A percentile compares a stretch with the other conserved stretches of the same genome.
Evolutionary conservation across 2,329 filamentous ascomycete genomes (phyloP).

Genomic region (Aspergillus persii): DNA sequence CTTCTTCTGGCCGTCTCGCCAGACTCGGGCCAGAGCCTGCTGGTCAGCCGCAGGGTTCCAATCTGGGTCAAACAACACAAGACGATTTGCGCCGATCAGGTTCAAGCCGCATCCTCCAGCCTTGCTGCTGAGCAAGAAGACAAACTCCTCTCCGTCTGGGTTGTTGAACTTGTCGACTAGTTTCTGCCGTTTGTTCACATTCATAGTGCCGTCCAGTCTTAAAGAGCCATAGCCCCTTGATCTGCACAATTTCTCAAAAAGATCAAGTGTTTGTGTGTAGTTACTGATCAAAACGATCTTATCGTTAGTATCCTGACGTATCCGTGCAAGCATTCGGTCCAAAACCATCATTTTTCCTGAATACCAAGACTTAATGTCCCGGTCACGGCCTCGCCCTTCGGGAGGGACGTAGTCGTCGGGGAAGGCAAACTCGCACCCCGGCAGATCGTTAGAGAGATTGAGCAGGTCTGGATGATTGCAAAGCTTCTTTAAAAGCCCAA

Average conservation of each 20-base stretch:
- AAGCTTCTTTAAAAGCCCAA: constrained; percentile 94
- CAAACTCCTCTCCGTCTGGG: constrained; percentile 81
- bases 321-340: constrained; percentile 95
- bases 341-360: constrained; percentile 98
- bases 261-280: constrained; percentile 92
- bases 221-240: constrained; percentile 79
- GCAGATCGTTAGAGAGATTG: constrained; percentile 76
- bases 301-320: constrained; percentile 94
- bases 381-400: constrained; percentile 80
- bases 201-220: constrained; percentile 95
- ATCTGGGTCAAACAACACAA: constrained; percentile 93
- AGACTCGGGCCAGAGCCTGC: constrained; percentile 93
- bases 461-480: constrained; percentile 97
- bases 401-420: constrained; percentile 87
- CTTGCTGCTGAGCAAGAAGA: constrained; percentile 95
- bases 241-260: constrained; percentile 89
- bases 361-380: constrained; percentile 92
- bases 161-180: constrained; percentile 98
- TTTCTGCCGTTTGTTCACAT: constrained; percentile 94
- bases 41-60: constrained; percentile 99
- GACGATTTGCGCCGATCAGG: constrained; percentile 87
- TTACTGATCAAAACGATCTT: constrained; percentile 99
- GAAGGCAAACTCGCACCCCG: constrained; percentile 77
- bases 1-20: constrained; percentile 98
- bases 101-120: constrained; percentile 96